Percentiles rank a stretch among this genome's conserved stretches.
phyloP scores from a whole-genome alignment of 371 early-diverging fungal species.

The Conidiobolus incongruus region DNA sequence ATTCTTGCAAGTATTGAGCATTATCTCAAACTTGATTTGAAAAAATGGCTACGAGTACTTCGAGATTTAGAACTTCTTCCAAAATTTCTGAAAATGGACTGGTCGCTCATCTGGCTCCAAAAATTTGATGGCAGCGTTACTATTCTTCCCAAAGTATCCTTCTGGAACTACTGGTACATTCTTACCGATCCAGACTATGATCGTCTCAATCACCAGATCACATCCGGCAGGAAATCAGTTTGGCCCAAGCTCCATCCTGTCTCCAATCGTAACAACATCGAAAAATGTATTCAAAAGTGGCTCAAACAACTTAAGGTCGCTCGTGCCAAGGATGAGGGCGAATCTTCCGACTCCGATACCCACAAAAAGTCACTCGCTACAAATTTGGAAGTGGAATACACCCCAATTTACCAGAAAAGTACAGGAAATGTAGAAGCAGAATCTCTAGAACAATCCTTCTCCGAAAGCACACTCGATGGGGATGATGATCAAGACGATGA shows the following conservation, averaged over 20 bases:
- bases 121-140: conserved; percentile 74
- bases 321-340: no score
- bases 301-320: no score
- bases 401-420: no score
- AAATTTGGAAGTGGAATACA: no score
- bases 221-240: conserved; percentile 31
- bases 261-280: conserved; percentile 47
- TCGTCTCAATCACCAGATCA: conserved; percentile 27
- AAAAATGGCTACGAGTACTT: conserved; percentile 64
- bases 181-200: conserved; percentile 42
- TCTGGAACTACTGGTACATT: conserved; percentile 39
- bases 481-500: no score
- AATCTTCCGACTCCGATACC: no score
- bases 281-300: conserved; percentile 13
- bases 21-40: conserved; percentile 56
- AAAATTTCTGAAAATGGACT: conserved; percentile 43
- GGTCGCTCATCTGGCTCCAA: conserved; percentile 66
- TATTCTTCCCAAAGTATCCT: conserved; percentile 38
- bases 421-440: no score
- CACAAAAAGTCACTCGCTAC: no score
- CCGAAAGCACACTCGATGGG: no score
- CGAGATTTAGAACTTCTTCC: conserved; percentile 61
- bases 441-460: no score
- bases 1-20: conserved; percentile 54
- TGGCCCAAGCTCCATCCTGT: conserved; percentile 73